Evolutionary conservation across 495 filamentous ascomycete species (phyloP).

Genomic region (Aspergillus cristatus): DNA sequence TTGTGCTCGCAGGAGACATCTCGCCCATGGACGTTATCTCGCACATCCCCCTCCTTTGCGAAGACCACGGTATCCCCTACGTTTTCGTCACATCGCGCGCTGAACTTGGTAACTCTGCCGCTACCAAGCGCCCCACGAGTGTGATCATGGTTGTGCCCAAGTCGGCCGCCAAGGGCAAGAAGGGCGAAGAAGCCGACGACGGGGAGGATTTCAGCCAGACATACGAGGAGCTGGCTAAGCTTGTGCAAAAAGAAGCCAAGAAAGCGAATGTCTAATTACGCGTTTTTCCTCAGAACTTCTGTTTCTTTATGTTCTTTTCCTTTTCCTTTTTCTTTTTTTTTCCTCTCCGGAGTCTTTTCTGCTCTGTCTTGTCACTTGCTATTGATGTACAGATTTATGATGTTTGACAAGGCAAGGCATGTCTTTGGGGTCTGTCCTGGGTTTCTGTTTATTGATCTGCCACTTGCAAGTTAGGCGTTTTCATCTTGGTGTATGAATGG

Average conservation of each 20-base stretch:
- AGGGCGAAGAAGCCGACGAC: constrained; percentile 31
- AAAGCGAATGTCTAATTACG: constrained; percentile 35
- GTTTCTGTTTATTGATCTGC: constrained; percentile 29
- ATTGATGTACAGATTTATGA: constrained; percentile 39
- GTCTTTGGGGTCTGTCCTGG: constrained; percentile 36
- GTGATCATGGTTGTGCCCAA: constrained; percentile 76
- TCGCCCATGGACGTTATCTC: constrained; percentile 96
- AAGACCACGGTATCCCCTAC: constrained; percentile 93
- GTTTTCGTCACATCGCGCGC: constrained; percentile 80
- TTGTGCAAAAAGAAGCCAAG: constrained; percentile 60
- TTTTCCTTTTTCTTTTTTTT: constrained; percentile 18
- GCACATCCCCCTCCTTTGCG: constrained; percentile 93
- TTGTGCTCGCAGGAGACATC: constrained; percentile 93
- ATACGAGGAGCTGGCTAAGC: constrained; percentile 63
- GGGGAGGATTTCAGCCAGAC: constrained; percentile 61
- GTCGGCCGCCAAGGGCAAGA: constrained; percentile 43
- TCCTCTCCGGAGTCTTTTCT: constrained; percentile 16
- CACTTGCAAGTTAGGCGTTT: constrained; percentile 39
- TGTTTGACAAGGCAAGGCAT: constrained; percentile 35
- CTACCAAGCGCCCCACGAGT: constrained; percentile 90
- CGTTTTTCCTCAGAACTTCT: constrained; percentile 7
- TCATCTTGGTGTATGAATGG: constrained; percentile 37
- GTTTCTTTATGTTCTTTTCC: constrained; percentile 12
- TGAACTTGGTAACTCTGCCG: constrained; percentile 82
- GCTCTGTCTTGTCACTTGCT: constrained; percentile 26